A percentile compares a stretch with the other conserved stretches of the same genome.
Conservation (phyloP, 2,329 filamentous ascomycete species). For the Chrysosporium keratinophilum region DNA sequence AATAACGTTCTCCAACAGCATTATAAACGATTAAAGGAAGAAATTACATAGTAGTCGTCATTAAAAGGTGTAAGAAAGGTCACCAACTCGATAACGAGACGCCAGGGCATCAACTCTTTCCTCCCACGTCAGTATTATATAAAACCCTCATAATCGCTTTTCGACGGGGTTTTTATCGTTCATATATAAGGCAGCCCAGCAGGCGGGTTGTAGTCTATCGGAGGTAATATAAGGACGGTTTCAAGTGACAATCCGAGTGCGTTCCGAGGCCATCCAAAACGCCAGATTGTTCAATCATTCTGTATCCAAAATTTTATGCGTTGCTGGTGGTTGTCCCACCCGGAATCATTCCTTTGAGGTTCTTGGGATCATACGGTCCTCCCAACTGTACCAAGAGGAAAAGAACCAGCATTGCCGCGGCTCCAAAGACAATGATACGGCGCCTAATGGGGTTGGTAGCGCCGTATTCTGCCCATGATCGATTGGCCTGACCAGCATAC, state of each 20-base stretch:
- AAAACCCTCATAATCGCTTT: no score
- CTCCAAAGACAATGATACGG: conserved; percentile 55
- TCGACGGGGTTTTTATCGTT: no score
- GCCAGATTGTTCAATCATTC: background rate
- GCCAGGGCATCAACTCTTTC: no score
- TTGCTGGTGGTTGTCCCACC: background rate
- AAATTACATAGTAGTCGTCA: no score
- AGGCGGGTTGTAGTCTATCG: no score
- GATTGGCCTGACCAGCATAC: conserved; percentile 59
- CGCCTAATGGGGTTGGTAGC: conserved; percentile 64
- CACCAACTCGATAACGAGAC: background rate
- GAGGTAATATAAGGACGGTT: no score
- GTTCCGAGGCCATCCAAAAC: background rate
- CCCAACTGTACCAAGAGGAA: conserved; percentile 13
- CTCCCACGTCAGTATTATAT: no score
- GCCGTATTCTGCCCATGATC: conserved; percentile 80
- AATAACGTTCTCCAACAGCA: no score
- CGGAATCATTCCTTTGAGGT: conserved; percentile 15
- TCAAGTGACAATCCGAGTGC: no score
- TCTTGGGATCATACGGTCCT: conserved; percentile 11
- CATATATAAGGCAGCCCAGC: no score
- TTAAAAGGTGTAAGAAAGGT: no score
- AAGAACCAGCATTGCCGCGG: conserved; percentile 11
- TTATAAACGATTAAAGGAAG: no score
- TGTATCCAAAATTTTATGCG: background rate